These are phyloP conservation scores for Colletotrichum shisoi DNA, from an alignment of 2,329 filamentous ascomycete genomes.

Conservation along the genomic window DNA sequence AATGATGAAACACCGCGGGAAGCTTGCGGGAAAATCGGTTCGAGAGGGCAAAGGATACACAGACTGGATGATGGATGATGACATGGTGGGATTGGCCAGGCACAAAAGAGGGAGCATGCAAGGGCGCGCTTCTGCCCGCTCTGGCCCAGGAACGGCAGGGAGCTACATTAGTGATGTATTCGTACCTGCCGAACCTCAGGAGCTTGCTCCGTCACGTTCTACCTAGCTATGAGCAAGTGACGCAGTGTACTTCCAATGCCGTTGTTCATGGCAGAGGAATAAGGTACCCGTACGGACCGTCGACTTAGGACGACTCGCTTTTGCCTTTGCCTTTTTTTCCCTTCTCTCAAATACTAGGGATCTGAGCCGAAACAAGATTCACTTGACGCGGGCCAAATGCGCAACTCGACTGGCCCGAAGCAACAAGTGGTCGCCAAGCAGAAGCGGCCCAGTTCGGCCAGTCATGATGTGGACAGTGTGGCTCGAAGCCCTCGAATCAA, in stretches of 20 bases:
- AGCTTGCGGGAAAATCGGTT: constrained; percentile 21
- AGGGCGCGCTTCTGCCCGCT: constrained; percentile 5
- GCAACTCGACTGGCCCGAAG: constrained; percentile 11
- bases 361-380: constrained; percentile 5
- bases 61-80: constrained; percentile 36
- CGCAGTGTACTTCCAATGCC: not conserved
- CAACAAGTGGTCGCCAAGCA: constrained; percentile 23
- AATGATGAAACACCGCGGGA: constrained; percentile 36
- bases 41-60: constrained; percentile 4
- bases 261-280: not conserved
- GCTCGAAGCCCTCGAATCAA: constrained; percentile 20
- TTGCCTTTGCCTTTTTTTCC: not conserved
- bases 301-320: constrained; percentile 11
- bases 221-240: not conserved
- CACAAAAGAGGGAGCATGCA: constrained; percentile 13
- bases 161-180: constrained; percentile 13
- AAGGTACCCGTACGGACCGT: not conserved
- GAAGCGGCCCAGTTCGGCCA: constrained; percentile 6
- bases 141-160: constrained; percentile 26
- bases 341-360: constrained; percentile 9
- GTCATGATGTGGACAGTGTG: not conserved
- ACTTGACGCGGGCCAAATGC: not conserved
- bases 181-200: constrained; percentile 8
- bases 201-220: constrained; percentile 15
- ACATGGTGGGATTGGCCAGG: constrained; percentile 21